A percentile compares a stretch with the other conserved stretches of the same genome.
Conservation (phyloP, 257 asterid genomes). For the Perilla frutescens region DNA sequence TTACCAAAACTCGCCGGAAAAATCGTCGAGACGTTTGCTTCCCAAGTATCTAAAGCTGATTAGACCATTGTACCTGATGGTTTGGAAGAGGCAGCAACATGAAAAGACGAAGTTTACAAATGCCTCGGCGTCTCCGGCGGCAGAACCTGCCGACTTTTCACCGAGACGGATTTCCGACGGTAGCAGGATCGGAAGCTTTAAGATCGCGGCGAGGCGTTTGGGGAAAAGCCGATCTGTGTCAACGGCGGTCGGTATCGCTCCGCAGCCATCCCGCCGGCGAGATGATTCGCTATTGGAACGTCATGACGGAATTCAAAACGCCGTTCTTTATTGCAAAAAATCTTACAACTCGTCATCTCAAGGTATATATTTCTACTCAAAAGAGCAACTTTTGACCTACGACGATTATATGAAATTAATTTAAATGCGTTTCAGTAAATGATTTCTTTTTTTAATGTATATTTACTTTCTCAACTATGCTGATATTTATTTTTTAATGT, state of each 20-base stretch:
- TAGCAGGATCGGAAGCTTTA: slow-evolving; percentile 54
- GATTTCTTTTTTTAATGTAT: background rate
- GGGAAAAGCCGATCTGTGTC: slow-evolving; percentile 77
- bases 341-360: slow-evolving; percentile 61
- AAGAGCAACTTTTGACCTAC: too few relatives aligned
- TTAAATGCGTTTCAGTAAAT: too few relatives aligned
- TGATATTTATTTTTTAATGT: background rate
- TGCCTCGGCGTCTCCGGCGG: slow-evolving; percentile 53
- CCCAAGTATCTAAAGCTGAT: slow-evolving; percentile 66
- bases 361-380: slow-evolving; percentile 39
- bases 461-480: background rate
- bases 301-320: slow-evolving; percentile 73
- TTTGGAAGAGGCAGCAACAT: slow-evolving; percentile 49
- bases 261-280: slow-evolving; percentile 48
- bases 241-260: slow-evolving; percentile 39
- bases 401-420: too few relatives aligned
- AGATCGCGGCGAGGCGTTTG: slow-evolving; percentile 52
- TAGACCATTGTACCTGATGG: slow-evolving; percentile 57
- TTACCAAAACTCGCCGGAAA: slow-evolving; percentile 36
- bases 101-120: slow-evolving; percentile 40
- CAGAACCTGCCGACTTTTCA: slow-evolving; percentile 36
- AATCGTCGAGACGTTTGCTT: slow-evolving; percentile 39
- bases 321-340: slow-evolving; percentile 84
- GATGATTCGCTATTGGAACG: slow-evolving; percentile 74
- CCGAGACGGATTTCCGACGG: slow-evolving; percentile 52